Base-by-base conservation (phyloP, 116 monocot species). In the Posidonia oceanica region DNA sequence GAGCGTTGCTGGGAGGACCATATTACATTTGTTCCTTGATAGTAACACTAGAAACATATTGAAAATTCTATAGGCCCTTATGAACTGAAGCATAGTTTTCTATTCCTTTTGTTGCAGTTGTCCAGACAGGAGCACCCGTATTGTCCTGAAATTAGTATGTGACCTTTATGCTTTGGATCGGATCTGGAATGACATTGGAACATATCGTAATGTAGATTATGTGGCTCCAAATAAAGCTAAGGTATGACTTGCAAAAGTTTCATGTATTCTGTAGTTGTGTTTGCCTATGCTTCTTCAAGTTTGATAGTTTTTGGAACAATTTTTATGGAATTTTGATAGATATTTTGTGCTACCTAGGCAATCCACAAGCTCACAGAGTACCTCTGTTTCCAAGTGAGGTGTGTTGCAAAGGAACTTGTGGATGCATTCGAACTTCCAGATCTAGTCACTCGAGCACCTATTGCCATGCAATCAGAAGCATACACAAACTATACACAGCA, bases 211-310 rank as follows among this genome's bases (percentile, higher is more conserved):
- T 69, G 94, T 90, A 10, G 94, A 94, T 70, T 94, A 87, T 75
- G 83, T 94, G 17, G 85, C 94, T 69, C 94, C 90, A 48, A 94
- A 94, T 20, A 90, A 94, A 79, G 94, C 90, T 59, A 94, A 94
- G 87, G 94, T 90, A 86, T 18, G 38, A 66, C 2, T 44, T 0
- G 48, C 21, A n/a, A 15, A 16, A 5, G 6, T 18, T 1, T n/a
- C 58, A 4, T n/a, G 3, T 18, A 7, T 21, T 0, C 23, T 36
- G 3, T 37, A 62, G 62, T 36, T 23, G 13, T 37, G 6, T 20
- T 21, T 2, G 23, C 61, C 2, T 29, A 29, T 29, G 29, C 29
- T 29, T 44, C 48, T 48, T 7, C 48, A 48, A 48, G 8, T 7
- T 29, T 29, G 29, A 29, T 29, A 29, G 48, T 48, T 7, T 48